A percentile compares a stretch with the other conserved stretches of the same genome.
Conservation (phyloP, 495 filamentous ascomycete species). For the Trichoderma parareesei region DNA sequence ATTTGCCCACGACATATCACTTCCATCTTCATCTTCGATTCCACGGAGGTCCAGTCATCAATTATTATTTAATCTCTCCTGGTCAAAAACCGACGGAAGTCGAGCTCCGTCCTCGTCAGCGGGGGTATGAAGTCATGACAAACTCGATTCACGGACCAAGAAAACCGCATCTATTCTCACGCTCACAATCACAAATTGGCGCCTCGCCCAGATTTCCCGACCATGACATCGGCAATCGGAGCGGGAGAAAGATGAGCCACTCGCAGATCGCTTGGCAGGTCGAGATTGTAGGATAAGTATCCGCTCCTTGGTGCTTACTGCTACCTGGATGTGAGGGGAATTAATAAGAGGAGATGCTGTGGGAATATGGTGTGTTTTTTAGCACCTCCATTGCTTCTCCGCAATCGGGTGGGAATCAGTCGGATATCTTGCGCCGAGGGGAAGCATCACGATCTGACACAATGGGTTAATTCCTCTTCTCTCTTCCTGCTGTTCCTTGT, state of each 20-base stretch:
- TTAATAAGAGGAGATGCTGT: too few relatives aligned
- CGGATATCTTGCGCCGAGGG: neutral
- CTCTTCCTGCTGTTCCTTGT: neutral
- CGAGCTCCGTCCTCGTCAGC: too few relatives aligned
- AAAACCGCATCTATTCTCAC: neutral
- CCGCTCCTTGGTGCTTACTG: neutral
- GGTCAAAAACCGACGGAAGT: too few relatives aligned
- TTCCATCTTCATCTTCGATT: too few relatives aligned
- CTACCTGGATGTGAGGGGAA: neutral
- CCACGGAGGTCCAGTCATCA: too few relatives aligned
- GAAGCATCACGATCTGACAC: neutral
- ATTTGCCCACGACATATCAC: too few relatives aligned
- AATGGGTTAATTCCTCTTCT: neutral
- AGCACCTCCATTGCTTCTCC: neutral
- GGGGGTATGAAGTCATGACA: too few relatives aligned
- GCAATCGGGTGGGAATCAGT: neutral
- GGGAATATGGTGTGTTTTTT: neutral
- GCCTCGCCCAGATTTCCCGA: neutral
- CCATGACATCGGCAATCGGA: neutral
- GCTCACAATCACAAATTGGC: neutral
- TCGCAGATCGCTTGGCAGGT: neutral
- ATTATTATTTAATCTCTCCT: too few relatives aligned
- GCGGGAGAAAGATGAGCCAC: constrained; percentile 1
- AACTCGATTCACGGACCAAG: too few relatives aligned
- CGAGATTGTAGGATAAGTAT: neutral